phyloP scores from a whole-genome alignment of 352 stramenopile genomes.

The Stramenopiles sp. region DNA sequence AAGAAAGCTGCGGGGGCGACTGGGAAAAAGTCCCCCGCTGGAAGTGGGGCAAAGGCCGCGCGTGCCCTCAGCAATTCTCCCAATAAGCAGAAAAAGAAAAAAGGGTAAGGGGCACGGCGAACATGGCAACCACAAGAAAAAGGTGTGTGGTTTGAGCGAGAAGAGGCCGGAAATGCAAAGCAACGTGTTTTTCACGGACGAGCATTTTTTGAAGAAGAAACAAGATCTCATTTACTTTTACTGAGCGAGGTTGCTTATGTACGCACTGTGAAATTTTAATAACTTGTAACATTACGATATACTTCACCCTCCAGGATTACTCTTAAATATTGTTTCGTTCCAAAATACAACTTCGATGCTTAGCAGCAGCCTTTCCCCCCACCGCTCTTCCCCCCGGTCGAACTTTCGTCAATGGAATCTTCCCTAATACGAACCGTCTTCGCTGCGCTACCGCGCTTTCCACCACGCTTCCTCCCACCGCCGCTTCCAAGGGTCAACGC shows the following conservation, averaged over 20 bases:
- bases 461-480: not conserved
- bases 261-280: too few relatives aligned
- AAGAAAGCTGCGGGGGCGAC: not conserved
- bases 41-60: not conserved
- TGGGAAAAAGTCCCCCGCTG: not conserved
- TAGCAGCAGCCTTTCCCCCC: slow-evolving; percentile 6
- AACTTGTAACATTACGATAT: too few relatives aligned
- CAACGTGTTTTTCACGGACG: too few relatives aligned
- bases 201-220: too few relatives aligned
- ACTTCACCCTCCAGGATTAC: too few relatives aligned
- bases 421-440: slow-evolving; percentile 10
- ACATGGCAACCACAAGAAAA: too few relatives aligned
- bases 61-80: not conserved
- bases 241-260: too few relatives aligned
- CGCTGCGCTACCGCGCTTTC: not conserved
- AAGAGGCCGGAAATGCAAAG: too few relatives aligned
- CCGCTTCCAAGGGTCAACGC: not conserved
- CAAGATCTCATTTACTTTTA: too few relatives aligned
- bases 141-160: too few relatives aligned
- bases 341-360: too few relatives aligned
- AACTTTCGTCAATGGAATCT: slow-evolving; percentile 4
- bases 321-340: too few relatives aligned
- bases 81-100: not conserved
- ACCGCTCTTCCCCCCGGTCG: not conserved
- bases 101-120: not conserved